Base-by-base conservation (phyloP, 176 grass and related monocot genomes). In the Phragmites australis region DNA sequence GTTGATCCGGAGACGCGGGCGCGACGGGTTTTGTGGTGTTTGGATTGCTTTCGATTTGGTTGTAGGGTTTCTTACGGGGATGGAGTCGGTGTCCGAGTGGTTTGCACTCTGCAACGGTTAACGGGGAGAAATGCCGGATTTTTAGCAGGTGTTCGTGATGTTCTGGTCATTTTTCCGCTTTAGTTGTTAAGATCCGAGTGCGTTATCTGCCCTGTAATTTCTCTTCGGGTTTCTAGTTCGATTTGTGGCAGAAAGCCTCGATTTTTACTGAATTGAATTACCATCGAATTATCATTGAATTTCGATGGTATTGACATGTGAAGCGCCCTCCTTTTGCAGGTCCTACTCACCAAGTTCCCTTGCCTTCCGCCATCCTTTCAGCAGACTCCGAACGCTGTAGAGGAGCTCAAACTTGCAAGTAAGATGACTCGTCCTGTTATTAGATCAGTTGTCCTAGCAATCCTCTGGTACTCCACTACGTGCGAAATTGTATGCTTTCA, bases 361-460 rank as follows among this genome's bases (percentile, higher is more conserved):
- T 93, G 96, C 72, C 87, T 99, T 18, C 90, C 96, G 11, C 93
- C 93, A 8, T 80, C 72, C 25, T 95, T 93, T 81, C 86, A 95
- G 68, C 81, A 80, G 69, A 95, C 96, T 27, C 90, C 96, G 5
- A 95, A 88, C 57, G 88, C 92, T 29, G 83, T 85, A 15, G 90
- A 91, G 75, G 96, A 99, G 73, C 89, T 99, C 47, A 89, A 81
- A 73, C 58, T 93, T 72, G 96, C 93, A 75, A 95, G 96, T 95
- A 95, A 74, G 81, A 77, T 39, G 40, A 13, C 47, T 46, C 47
- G 65, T 37, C 37, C 39, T 61, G 27, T 19, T 42, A 37, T 46
- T 4, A 14, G 5, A 43, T 64, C 3, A 84, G 26, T 49, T 15
- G 21, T 9, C 15, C 6, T 62, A 51, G 37, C 26, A 17, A 31